A percentile compares a stretch with the other conserved stretches of the same genome.
Conservation (phyloP, 169 alveolate genomes). For the Plasmodium coatneyi region DNA sequence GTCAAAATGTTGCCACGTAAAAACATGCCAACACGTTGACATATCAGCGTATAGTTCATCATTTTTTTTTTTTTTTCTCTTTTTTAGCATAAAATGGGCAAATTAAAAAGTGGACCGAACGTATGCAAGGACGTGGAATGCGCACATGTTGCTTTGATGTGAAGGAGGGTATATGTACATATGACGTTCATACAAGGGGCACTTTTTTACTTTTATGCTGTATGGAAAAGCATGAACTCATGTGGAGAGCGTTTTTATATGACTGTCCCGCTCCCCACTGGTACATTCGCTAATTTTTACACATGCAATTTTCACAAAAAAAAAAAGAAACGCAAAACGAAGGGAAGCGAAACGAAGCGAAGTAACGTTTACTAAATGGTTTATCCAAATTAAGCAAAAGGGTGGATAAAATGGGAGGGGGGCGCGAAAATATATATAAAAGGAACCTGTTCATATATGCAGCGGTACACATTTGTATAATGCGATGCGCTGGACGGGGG, state of each 20-base stretch:
- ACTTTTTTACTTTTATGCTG: not conserved
- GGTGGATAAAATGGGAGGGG: not conserved
- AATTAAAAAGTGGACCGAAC: not conserved
- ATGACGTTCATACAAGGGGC: not conserved
- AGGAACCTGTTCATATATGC: not conserved
- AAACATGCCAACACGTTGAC: not conserved
- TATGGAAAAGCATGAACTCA: not conserved
- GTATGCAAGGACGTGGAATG: not conserved
- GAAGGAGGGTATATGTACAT: not conserved
- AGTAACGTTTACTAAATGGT: not conserved
- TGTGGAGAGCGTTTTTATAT: not conserved
- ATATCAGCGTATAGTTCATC: not conserved
- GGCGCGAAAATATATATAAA: not conserved
- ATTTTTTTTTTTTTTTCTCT: not conserved
- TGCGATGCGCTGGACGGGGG: not conserved
- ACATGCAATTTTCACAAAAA: not conserved
- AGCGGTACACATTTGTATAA: not conserved
- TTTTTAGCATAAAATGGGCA: not conserved
- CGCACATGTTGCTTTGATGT: not conserved
- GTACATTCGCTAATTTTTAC: not conserved
- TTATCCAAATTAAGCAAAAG: conserved; percentile 9
- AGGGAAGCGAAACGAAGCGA: not conserved
- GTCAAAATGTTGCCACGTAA: not conserved
- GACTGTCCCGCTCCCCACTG: not conserved
- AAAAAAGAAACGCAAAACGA: not conserved